Conservation (phyloP, 108 stramenopile species). For the Chaetoceros muelleri region DNA sequence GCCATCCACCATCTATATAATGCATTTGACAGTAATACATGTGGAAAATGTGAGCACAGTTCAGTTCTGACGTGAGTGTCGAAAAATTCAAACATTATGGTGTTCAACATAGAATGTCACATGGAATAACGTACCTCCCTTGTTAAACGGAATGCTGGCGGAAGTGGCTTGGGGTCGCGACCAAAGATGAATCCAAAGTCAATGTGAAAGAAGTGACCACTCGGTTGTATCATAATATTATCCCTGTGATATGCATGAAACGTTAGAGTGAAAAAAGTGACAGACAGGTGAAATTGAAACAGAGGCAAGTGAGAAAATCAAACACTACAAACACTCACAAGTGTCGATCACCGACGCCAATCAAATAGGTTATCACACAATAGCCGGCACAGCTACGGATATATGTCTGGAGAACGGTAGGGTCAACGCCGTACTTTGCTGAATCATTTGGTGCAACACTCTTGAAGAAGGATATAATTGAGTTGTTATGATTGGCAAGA, state of each 20-base stretch:
- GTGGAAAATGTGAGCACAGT: neutral
- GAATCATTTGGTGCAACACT: slow-evolving; percentile 46
- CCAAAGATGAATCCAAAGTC: slow-evolving; percentile 88
- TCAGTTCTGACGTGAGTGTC: neutral
- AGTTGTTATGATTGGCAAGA: slow-evolving; percentile 73
- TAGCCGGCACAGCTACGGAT: slow-evolving; percentile 78
- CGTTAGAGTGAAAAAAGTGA: neutral
- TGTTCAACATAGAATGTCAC: neutral
- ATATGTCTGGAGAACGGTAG: slow-evolving; percentile 59
- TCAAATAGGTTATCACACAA: slow-evolving; percentile 82
- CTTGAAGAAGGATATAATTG: slow-evolving; percentile 65
- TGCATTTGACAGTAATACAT: slow-evolving; percentile 2
- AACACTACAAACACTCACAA: slow-evolving; percentile 6
- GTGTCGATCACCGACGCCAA: slow-evolving; percentile 80
- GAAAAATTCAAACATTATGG: neutral
- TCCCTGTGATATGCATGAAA: slow-evolving; percentile 14
- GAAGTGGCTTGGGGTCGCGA: slow-evolving; percentile 89
- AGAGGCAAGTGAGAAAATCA: neutral
- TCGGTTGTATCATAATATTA: slow-evolving; percentile 73
- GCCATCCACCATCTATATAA: slow-evolving; percentile 80
- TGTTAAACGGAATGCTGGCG: slow-evolving; percentile 88
- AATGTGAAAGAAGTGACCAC: slow-evolving; percentile 81
- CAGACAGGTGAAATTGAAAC: too few species aligned
- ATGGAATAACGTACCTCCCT: slow-evolving; percentile 38
- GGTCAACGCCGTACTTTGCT: slow-evolving; percentile 35